Percentiles rank a stretch among this genome's conserved stretches.
Evolutionary conservation across 106 monocot species (phyloP).

Genomic region (Amphibolis antarctica): DNA sequence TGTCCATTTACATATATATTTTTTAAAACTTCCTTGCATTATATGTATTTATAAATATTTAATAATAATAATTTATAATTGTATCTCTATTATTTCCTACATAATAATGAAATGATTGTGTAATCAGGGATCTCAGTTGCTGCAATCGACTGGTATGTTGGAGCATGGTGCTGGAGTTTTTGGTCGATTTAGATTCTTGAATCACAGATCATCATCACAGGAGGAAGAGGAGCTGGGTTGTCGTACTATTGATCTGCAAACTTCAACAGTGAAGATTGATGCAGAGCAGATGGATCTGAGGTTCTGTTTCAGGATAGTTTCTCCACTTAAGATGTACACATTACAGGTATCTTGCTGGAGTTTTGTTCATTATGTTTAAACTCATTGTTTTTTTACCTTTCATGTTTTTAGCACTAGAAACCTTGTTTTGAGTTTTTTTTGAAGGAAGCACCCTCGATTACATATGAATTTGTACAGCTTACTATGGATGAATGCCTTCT

Average conservation of each 20-base stretch:
- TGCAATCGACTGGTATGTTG: conserved; percentile 26
- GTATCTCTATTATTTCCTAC: too few relatives aligned
- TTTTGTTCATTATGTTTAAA: background rate
- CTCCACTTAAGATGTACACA: conserved; percentile 69
- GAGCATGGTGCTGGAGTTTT: conserved; percentile 36
- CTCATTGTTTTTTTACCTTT: background rate
- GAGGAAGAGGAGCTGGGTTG: conserved; percentile 48
- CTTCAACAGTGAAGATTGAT: conserved; percentile 91
- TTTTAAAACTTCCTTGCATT: too few relatives aligned
- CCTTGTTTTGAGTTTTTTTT: too few relatives aligned
- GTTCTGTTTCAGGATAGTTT: conserved; percentile 96
- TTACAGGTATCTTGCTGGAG: conserved; percentile 64
- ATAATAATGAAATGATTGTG: background rate
- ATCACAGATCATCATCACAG: conserved; percentile 31
- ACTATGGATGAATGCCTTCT: too few relatives aligned
- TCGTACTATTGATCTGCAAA: conserved; percentile 67
- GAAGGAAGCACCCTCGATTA: too few relatives aligned
- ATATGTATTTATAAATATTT: too few relatives aligned
- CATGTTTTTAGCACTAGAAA: background rate
- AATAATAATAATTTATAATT: too few relatives aligned
- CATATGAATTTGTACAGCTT: too few relatives aligned
- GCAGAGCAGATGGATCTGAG: conserved; percentile 81
- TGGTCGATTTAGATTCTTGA: conserved; percentile 33
- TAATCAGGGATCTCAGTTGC: conserved; percentile 22
- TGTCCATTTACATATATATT: too few relatives aligned